Base-by-base conservation (phyloP, 495 filamentous ascomycete genomes). In the Coniosporium apollinis region DNA sequence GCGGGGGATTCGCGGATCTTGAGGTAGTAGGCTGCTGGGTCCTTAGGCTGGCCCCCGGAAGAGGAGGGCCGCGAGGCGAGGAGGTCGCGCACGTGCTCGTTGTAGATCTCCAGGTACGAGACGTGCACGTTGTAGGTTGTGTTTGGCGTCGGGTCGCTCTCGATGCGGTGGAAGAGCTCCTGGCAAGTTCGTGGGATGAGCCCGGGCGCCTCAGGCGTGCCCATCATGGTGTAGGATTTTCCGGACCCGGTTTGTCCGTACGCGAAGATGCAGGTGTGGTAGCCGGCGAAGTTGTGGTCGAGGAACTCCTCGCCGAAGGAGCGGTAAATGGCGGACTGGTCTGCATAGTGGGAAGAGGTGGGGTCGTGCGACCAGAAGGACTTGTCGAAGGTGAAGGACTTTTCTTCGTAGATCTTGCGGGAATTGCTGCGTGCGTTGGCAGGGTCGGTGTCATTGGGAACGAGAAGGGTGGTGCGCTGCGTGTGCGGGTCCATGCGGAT, bases 171-270 rank as follows among this genome's bases (percentile, higher is more conserved):
- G 50, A 99, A 99, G 19, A 99, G 67, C 56, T 93, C 89, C 52
- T 89, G 76, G 55, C 89, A 99, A 19, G 91, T 96, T n/a, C 89
- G 72, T 2, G 89, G 89, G 42, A 99, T 99, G 28, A 99, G 66
- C 4, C 89, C 89, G 0, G 86, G 85, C 41, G 86, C 69, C 16
- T 76, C 70, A 2, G 74, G 73, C 2, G 81, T 91, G 21, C 89
- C 89, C 89, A 99, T 99, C 91, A 99, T 96, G 13, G 89, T 94
- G 57, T 96, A 99, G 55, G 78, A 86, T 61, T 99, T 99, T 15
- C 89, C 89, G 1, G 87, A 91, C 14, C 89, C 89, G 0, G 89
- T 99, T 64, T 99, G 89, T 11, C 89, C 87, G 47, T 99, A 99
- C 29, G 89, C 91, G 50, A 99, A 96, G 42, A 99, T 96, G 52